These are phyloP conservation scores for Heterobasidion irregulare DNA, from an alignment of 1,284 basidiomycete genomes.

Conservation along the genomic window DNA sequence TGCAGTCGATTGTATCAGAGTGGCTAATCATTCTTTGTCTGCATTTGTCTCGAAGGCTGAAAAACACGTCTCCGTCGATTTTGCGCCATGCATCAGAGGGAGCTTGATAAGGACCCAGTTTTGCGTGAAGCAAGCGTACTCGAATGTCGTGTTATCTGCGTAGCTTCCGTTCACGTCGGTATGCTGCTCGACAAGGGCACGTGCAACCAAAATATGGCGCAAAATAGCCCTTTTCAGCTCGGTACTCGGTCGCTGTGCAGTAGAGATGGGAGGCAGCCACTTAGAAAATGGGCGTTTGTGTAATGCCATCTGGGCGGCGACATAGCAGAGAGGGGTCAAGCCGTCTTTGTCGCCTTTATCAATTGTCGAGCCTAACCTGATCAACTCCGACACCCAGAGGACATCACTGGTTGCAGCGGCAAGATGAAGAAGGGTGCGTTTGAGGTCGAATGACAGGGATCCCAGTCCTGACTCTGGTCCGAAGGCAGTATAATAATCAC, in stretches of 20 bases:
- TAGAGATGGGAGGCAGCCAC: background rate
- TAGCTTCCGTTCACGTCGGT: background rate
- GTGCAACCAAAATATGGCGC: background rate
- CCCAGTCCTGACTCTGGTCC: too few species aligned
- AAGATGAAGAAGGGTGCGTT: background rate
- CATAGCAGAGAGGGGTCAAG: background rate
- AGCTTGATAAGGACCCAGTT: background rate
- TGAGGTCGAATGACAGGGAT: background rate
- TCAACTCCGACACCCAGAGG: background rate
- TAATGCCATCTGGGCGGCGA: background rate
- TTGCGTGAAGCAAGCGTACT: background rate
- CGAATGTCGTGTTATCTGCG: background rate
- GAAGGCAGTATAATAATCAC: background rate
- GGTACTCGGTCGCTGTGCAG: background rate
- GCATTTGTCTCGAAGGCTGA: background rate
- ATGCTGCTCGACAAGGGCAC: background rate
- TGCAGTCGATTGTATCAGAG: background rate
- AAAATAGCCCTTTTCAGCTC: background rate
- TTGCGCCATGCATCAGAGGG: background rate
- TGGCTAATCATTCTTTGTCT: background rate
- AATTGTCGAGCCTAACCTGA: background rate
- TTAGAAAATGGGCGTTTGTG: background rate
- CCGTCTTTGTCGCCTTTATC: background rate
- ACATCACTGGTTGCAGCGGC: background rate
- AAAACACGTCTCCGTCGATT: background rate